Percentiles rank a stretch among this genome's conserved stretches.
Evolutionary conservation across 495 filamentous ascomycete genomes (phyloP).

Genomic region (Aspergillus bridgeri): DNA sequence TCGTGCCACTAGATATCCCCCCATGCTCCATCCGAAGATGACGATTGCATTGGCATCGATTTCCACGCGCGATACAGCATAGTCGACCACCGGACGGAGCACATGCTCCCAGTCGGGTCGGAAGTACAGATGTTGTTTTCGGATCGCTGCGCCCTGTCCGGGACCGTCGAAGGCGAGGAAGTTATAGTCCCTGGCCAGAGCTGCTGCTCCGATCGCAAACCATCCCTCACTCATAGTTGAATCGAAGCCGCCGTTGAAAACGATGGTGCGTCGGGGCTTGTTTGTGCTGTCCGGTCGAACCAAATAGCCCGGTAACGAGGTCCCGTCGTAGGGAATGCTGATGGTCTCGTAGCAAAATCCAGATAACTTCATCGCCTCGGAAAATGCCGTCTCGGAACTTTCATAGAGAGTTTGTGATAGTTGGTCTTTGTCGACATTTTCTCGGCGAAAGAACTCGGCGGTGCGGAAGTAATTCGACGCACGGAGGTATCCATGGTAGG

Average conservation of each 20-base stretch:
- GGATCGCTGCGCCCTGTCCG: slow-evolving; percentile 35
- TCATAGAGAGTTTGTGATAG: slow-evolving; percentile 7
- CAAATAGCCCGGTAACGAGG: slow-evolving; percentile 11
- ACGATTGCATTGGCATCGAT: slow-evolving; percentile 50
- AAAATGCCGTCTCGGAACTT: background rate
- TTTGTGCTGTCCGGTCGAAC: background rate
- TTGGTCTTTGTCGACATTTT: slow-evolving; percentile 23
- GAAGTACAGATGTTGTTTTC: slow-evolving; percentile 38
- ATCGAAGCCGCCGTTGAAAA: background rate
- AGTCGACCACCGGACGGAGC: slow-evolving; percentile 39
- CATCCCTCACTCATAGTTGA: background rate
- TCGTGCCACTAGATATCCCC: slow-evolving; percentile 49
- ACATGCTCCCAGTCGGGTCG: slow-evolving; percentile 43
- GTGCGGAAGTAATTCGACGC: slow-evolving; percentile 38
- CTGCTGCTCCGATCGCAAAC: background rate
- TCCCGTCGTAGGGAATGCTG: slow-evolving; percentile 11
- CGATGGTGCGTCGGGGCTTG: background rate
- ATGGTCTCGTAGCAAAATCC: background rate
- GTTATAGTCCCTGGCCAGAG: slow-evolving; percentile 36
- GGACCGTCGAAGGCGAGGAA: slow-evolving; percentile 43
- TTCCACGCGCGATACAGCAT: slow-evolving; percentile 22
- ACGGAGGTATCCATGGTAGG: slow-evolving; percentile 30
- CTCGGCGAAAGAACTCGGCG: slow-evolving; percentile 41
- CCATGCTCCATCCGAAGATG: slow-evolving; percentile 59
- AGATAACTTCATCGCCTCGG: slow-evolving; percentile 1